Conservation (phyloP, 2,329 filamentous ascomycete genomes). For the Drechslerella coelobrocha region DNA sequence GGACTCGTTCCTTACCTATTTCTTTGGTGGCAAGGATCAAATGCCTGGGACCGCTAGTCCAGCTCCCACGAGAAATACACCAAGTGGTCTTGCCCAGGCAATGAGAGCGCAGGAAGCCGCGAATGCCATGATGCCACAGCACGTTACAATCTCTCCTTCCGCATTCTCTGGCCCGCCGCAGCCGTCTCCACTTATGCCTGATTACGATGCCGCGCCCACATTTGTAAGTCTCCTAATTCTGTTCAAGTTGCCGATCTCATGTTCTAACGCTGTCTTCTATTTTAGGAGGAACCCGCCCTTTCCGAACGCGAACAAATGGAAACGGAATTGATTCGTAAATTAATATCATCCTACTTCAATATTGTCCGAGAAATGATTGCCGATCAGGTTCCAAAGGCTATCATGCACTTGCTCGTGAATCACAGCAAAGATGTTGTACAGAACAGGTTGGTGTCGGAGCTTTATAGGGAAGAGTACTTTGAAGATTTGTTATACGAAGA, state of each 20-base stretch:
- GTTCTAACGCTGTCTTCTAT: not conserved
- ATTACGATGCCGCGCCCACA: constrained; percentile 37
- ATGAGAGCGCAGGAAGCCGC: constrained; percentile 73
- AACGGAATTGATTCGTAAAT: constrained; percentile 92
- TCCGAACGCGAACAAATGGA: constrained; percentile 96
- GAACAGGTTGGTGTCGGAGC: constrained; percentile 90
- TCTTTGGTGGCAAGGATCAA: constrained; percentile 90
- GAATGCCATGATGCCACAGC: constrained; percentile 39
- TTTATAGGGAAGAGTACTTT: constrained; percentile 91
- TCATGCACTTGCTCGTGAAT: constrained; percentile 98
- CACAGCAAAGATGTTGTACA: constrained; percentile 98
- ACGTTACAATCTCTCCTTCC: constrained; percentile 20
- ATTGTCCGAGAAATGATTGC: constrained; percentile 98
- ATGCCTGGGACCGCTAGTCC: constrained; percentile 62
- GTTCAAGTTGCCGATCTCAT: not conserved
- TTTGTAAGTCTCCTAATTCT: constrained; percentile 30
- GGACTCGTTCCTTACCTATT: constrained; percentile 97
- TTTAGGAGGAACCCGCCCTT: constrained; percentile 76
- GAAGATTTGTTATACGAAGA: constrained; percentile 96
- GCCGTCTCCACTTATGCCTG: constrained; percentile 27
- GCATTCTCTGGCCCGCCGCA: constrained; percentile 22
- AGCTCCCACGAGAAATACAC: constrained; percentile 60
- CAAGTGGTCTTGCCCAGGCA: constrained; percentile 78
- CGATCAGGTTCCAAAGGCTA: constrained; percentile 96
- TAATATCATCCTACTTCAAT: constrained; percentile 99